Base-by-base conservation (phyloP, 768 basidiomycete species). In the Daedalea quercina region DNA sequence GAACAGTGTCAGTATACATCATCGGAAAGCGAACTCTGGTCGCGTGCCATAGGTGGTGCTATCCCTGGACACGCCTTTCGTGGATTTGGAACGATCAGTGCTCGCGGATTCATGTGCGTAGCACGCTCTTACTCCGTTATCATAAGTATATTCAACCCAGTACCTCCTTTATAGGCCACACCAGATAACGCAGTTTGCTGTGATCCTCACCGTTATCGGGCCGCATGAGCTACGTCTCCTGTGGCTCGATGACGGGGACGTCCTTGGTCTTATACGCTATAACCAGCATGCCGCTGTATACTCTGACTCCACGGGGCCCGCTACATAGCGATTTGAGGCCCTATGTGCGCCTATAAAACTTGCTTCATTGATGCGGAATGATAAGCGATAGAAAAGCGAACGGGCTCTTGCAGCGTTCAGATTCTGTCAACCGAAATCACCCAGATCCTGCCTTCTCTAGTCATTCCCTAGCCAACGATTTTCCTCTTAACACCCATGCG, bases 201-300 rank as follows among this genome's bases (percentile, higher is more conserved):
- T 56, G 2, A 47, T 56, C 22, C 34, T 59, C 12, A 55, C 31
- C 0, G 53, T 59, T 11, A 42, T 53, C 2, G 52, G 15, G 12
- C 12, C 37, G 3, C 42, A 48, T 2, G 37, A 44, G 26, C 7
- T 56, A 37, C 46, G 52, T 2, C 47, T 56, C 19, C 23, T 56
- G 3, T 59, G 54, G 54, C 19, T 53, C 1, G 58, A 59, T n/a
- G 47, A 40, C 9, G 55, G 47, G 17, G 58, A 56, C 24, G 42
- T 41, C 3, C 54, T 50, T 3, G 45, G 25, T 9, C 56, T 52
- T 23, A 54, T 54, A 1, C 50, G 58, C 17, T 54, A 56, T 31
- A 6, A 40, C 13, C 8, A 19, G 4, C 4, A 19, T 15, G 37
- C 37, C 37, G 19, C n/a, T n/a, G n/a, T n/a, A n/a, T n/a, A n/a